Base-by-base conservation (phyloP, 2,329 filamentous ascomycete genomes). In the Chaetomium olivaceum region DNA sequence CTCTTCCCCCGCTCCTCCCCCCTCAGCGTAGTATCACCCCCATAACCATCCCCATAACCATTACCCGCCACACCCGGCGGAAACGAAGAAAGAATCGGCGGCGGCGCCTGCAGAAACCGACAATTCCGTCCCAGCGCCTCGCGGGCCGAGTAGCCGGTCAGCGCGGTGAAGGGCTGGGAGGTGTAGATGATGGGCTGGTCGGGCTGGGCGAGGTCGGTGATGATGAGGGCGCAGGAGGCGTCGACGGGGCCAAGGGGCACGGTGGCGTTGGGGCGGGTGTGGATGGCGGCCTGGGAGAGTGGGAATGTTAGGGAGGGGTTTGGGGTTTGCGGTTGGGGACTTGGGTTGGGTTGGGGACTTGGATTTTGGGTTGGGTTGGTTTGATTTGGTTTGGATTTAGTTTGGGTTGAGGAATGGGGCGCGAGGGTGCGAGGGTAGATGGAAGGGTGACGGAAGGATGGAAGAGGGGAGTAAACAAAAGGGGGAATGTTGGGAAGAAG, bases 151-250 rank as follows among this genome's bases (percentile, higher is more conserved):
- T 96, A 97, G 31, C 92, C 92, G 0, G 92, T 96, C 68, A 96
- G 79, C 7, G 88, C 81, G 71, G 88, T 85, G 75, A 96, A 97
- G 33, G 91, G 85, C 6, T 93, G 90, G 1, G 91, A 94, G 70
- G 89, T 91, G 75, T 96, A 96, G 9, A 96, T 86, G 66, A 96
- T 92, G 2, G 93, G 92, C 33, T 83, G 81, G 75, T 96, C 92
- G 31, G 90, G 85, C 71, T 86, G 84, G 51, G 85, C 83, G 36
- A 93, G 87, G 76, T 96, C 91, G 77, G 91, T 95, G 50, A 97
- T 84, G 21, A 94, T 85, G 69, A 96, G 88, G 2, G 92, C 90
- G 73, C 92, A 95, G 1, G 92, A 95, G 70, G 91, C 82, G 76
- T 96, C 93, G 39, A 97, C 88, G 0, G 91, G 85, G 7, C 92